These are phyloP conservation scores for Phialophora chinensis DNA, from an alignment of 2,329 filamentous ascomycete species.

Conservation along the genomic window DNA sequence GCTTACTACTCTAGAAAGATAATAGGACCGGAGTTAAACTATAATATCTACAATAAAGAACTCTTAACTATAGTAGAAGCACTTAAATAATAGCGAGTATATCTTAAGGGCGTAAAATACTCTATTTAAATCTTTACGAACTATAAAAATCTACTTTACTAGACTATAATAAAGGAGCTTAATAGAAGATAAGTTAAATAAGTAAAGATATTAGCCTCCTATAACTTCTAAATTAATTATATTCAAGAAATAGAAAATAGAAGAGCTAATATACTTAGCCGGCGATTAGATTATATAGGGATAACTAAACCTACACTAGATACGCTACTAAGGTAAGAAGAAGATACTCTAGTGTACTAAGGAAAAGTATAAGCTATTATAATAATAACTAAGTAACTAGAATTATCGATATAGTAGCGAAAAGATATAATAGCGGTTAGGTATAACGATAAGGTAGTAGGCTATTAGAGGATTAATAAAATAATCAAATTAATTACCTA, in stretches of 20 bases:
- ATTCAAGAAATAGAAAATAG: neutral
- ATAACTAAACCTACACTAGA: neutral
- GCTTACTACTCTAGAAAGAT: conserved; percentile 22
- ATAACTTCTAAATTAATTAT: neutral
- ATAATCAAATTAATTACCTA: no score
- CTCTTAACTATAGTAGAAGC: conserved; percentile 32
- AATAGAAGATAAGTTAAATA: conserved; percentile 25
- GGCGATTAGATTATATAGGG: conserved; percentile 26
- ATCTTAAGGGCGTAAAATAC: conserved; percentile 30
- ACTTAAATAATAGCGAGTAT: conserved; percentile 31
- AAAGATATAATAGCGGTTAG: conserved; percentile 11
- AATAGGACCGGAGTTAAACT: neutral
- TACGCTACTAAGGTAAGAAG: neutral
- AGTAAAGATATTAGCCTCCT: neutral
- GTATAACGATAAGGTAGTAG: conserved; percentile 15
- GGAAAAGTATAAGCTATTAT: conserved; percentile 8
- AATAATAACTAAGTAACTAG: conserved; percentile 2
- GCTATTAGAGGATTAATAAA: conserved; percentile 27
- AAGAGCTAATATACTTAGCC: conserved; percentile 10
- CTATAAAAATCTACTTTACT: conserved; percentile 35
- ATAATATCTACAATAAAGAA: conserved; percentile 33
- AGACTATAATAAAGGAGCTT: conserved; percentile 14
- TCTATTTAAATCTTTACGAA: conserved; percentile 30
- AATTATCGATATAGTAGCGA: neutral
- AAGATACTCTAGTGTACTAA: conserved; percentile 13